Evolutionary conservation across 2,329 filamentous ascomycete species (phyloP).

Genomic region (Trichoderma citrinoviride): DNA sequence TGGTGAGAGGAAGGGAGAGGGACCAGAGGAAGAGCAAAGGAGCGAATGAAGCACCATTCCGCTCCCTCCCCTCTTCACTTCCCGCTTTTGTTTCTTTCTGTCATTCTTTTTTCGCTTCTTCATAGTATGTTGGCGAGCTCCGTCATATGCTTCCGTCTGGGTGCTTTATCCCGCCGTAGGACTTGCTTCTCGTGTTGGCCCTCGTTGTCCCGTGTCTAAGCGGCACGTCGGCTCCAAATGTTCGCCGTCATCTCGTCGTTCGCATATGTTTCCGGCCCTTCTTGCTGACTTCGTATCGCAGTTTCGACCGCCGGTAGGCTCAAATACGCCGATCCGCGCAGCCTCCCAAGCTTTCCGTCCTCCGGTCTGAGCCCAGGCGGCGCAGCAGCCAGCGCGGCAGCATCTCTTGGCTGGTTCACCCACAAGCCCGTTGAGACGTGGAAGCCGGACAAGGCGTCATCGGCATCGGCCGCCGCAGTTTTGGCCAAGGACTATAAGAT

Average conservation of each 20-base stretch:
- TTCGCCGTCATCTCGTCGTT: not conserved
- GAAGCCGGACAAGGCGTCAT: constrained; percentile 59
- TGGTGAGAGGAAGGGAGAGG: not conserved
- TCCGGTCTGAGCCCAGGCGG: constrained; percentile 55
- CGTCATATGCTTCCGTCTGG: not conserved
- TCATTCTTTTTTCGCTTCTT: not conserved
- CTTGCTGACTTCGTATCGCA: constrained; percentile 24
- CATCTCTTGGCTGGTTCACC: constrained; percentile 69
- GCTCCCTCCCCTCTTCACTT: not conserved
- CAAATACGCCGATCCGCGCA: constrained; percentile 68
- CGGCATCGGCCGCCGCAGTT: constrained; percentile 47
- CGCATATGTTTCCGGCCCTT: not conserved
- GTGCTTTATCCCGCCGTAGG: not conserved
- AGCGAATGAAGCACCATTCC: not conserved
- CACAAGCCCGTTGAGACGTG: constrained; percentile 63
- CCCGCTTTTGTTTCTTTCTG: not conserved
- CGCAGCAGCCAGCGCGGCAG: constrained; percentile 70
- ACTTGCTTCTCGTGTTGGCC: not conserved
- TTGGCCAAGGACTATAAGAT: constrained; percentile 45
- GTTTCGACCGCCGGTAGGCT: constrained; percentile 45
- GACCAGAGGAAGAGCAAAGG: not conserved
- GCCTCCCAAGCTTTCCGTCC: constrained; percentile 73
- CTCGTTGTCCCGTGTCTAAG: constrained; percentile 1
- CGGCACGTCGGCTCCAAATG: not conserved
- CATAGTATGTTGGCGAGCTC: not conserved